phyloP scores from a whole-genome alignment of 495 filamentous ascomycete genomes.

The Daldinia concentrica region DNA sequence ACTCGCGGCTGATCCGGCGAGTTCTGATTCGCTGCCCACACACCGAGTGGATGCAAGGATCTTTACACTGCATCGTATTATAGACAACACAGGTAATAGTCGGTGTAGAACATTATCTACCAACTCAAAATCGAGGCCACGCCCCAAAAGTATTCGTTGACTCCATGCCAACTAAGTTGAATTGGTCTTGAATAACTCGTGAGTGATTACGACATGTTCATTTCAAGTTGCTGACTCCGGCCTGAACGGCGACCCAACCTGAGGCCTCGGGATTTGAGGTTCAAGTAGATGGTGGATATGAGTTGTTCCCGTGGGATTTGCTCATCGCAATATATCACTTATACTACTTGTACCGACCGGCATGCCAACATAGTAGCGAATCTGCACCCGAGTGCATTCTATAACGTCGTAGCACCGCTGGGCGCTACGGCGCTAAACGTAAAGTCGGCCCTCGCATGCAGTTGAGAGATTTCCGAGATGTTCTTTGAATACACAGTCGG shows the following conservation, averaged over 20 bases:
- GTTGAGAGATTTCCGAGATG: not conserved
- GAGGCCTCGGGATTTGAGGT: constrained; percentile 1
- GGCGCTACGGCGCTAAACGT: not conserved
- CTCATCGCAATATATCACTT: not conserved
- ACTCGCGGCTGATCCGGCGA: constrained; percentile 40
- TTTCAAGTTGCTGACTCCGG: constrained; percentile 22
- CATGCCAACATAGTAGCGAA: not conserved
- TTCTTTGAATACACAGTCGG: not conserved
- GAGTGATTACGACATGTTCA: constrained; percentile 16
- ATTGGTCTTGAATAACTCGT: constrained; percentile 12
- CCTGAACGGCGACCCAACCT: constrained; percentile 8
- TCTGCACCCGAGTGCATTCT: not conserved
- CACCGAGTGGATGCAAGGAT: constrained; percentile 37
- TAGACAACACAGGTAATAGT: constrained; percentile 34
- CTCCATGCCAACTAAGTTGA: not conserved
- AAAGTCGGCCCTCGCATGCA: not conserved
- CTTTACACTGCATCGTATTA: constrained; percentile 37
- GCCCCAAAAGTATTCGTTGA: constrained; percentile 1
- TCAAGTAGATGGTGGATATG: not conserved
- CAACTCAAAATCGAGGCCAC: constrained; percentile 21
- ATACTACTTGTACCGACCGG: not conserved
- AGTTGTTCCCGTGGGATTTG: not conserved
- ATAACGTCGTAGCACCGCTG: constrained; percentile 5
- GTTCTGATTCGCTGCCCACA: constrained; percentile 28
- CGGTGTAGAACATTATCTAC: constrained; percentile 29